A percentile compares a stretch with the other conserved stretches of the same genome.
Conservation (phyloP, 2,329 filamentous ascomycete genomes). For the Fusarium pseudoanthophilum region DNA sequence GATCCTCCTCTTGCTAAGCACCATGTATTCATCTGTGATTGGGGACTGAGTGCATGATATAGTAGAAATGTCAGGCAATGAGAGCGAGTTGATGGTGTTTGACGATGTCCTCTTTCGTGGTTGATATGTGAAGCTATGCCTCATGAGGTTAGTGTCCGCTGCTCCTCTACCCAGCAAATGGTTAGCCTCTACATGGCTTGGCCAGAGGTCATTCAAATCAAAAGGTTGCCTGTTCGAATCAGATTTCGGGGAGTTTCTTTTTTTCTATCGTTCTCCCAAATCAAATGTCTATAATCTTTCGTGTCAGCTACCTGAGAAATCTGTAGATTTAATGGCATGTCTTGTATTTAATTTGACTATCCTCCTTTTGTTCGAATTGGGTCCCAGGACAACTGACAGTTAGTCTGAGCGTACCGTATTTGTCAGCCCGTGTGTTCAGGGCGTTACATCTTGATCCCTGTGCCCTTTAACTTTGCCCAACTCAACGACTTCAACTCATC, state of each 20-base stretch:
- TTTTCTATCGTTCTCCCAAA: background rate
- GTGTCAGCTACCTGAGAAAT: background rate
- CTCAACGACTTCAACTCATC: conserved; percentile 2
- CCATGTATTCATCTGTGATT: background rate
- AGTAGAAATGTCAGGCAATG: background rate
- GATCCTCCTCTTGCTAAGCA: background rate
- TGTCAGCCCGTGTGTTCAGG: conserved; percentile 26
- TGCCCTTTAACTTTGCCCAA: background rate
- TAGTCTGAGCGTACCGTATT: conserved; percentile 10
- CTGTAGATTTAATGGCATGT: no score
- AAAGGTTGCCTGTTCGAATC: background rate
- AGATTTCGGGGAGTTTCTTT: background rate
- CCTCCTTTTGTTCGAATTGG: background rate
- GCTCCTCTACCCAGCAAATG: background rate
- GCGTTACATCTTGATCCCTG: conserved; percentile 27
- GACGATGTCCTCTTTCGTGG: background rate
- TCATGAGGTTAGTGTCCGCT: background rate
- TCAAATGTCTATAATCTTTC: background rate
- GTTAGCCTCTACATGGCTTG: background rate
- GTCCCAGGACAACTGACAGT: background rate
- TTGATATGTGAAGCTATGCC: background rate
- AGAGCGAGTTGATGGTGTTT: background rate
- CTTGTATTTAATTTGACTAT: background rate
- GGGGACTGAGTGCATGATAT: background rate
- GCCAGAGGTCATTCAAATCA: background rate